Evolutionary conservation across 768 basidiomycete species (phyloP), one percentile per base, ranked within the genome.

Genomic region (Cystobasidium ongulense): DNA sequence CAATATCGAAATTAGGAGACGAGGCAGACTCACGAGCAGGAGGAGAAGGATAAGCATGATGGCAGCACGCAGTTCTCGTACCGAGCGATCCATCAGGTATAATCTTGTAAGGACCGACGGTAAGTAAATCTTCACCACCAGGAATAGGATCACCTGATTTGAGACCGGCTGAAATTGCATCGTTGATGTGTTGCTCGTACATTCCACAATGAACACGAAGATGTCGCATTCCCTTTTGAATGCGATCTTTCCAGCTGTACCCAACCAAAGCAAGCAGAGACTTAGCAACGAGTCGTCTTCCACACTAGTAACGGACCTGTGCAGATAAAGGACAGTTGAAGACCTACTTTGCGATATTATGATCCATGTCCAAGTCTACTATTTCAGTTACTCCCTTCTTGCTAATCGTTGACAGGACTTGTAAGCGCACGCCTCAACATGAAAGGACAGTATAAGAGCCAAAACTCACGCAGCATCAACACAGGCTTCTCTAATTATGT

Each of bases 21-120:
- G 2, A 1, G 13, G 8, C 52, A 33, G 25, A 64, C 39, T 25
- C 41, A 64, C 35, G 72, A 65, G n/a, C 36, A 1, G 62, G 62
- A 39, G 71, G 75, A 38, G 43, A 50, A 29, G 79, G 79, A 59
- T 80, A 79, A 7, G 75, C 59, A n/a, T 76, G 71, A 38, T 77
- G 76, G 53, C 78, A 79, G 64, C 68, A 80, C 0, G 79, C 79
- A 0, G 79, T 80, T 3, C 78, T 74, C 1, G 76, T 74, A 15
- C 79, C 79, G 21, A 79, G 62, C 27, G 76, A 78, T 5, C 79
- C 78, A 70, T 79, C 79, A 17, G 77, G 78, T 39, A 79, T 77
- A 39, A 79, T 76, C 63, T 77, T 77, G 75, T 75, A 74, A 17
- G 76, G 76, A 0, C 78, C 78, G 46, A 77, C 76, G 8, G 66